Conservation (phyloP, 345 rosid species). For the Salix viminalis region DNA sequence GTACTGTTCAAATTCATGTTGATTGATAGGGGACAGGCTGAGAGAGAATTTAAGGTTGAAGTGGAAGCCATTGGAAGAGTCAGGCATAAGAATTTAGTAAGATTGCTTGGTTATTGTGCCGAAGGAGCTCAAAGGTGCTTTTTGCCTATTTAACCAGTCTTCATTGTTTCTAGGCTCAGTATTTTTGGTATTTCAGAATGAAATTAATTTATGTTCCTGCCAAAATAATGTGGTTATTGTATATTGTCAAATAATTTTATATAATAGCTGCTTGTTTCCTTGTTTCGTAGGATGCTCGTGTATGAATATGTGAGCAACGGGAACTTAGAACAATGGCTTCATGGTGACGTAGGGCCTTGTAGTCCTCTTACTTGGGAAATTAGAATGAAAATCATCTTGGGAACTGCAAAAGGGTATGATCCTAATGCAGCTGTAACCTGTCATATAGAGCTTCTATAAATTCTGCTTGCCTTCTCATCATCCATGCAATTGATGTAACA, state of each 20-base stretch:
- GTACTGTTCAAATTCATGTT: neutral
- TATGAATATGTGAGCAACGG: constrained; percentile 85
- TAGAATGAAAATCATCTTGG: constrained; percentile 37
- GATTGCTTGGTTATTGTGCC: constrained; percentile 88
- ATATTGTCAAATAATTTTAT: neutral
- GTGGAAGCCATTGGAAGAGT: constrained; percentile 95
- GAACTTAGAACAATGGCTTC: constrained; percentile 31
- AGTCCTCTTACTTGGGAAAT: constrained; percentile 34
- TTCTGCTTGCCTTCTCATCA: neutral
- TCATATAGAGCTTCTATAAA: neutral
- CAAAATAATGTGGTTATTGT: neutral
- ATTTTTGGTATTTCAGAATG: neutral
- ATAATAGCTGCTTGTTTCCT: neutral
- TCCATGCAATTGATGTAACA: neutral
- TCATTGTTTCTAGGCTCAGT: neutral
- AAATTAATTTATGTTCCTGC: neutral
- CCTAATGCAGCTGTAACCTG: neutral
- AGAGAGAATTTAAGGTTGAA: constrained; percentile 87
- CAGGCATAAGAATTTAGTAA: constrained; percentile 83
- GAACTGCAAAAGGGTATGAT: constrained; percentile 78
- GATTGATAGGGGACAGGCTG: constrained; percentile 80
- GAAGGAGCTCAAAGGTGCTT: constrained; percentile 92
- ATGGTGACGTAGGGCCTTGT: constrained; percentile 29
- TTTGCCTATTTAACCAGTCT: neutral
- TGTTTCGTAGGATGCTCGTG: constrained; percentile 63